phyloP scores from a whole-genome alignment of 2,329 filamentous ascomycete genomes.

The Arthrinium phaeospermum region DNA sequence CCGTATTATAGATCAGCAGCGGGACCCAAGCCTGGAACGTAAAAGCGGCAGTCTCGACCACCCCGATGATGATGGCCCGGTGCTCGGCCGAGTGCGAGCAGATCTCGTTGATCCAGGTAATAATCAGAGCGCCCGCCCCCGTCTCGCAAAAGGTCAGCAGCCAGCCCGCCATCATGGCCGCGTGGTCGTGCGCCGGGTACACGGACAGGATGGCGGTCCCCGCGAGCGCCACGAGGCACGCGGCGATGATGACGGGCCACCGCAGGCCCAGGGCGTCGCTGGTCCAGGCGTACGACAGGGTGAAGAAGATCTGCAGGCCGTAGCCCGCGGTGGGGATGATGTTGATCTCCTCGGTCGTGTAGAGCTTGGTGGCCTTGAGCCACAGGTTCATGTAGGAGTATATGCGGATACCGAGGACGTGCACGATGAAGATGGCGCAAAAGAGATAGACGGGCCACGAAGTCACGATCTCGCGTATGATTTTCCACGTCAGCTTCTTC shows the following conservation, averaged over 20 bases:
- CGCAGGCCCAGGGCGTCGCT: slow-evolving; percentile 56
- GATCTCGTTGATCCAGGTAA: slow-evolving; percentile 55
- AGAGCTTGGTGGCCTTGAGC: slow-evolving; percentile 41
- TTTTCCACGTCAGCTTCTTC: slow-evolving; percentile 37
- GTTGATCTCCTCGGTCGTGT: slow-evolving; percentile 52
- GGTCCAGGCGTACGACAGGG: slow-evolving; percentile 58
- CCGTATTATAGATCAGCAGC: slow-evolving; percentile 42
- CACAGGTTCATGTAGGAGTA: slow-evolving; percentile 44
- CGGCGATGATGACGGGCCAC: slow-evolving; percentile 60
- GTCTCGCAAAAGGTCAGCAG: slow-evolving; percentile 44
- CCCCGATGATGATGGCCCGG: slow-evolving; percentile 53
- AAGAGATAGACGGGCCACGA: slow-evolving; percentile 42
- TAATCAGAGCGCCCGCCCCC: slow-evolving; percentile 42
- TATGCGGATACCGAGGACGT: slow-evolving; percentile 43
- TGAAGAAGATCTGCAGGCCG: slow-evolving; percentile 50
- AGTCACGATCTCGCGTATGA: slow-evolving; percentile 36
- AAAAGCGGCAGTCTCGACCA: slow-evolving; percentile 53
- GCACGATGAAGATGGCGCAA: slow-evolving; percentile 39
- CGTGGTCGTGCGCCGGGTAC: slow-evolving; percentile 40
- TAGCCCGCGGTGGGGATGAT: slow-evolving; percentile 53
- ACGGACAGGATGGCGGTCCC: slow-evolving; percentile 43
- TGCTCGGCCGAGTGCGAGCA: slow-evolving; percentile 53
- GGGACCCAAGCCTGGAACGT: slow-evolving; percentile 52
- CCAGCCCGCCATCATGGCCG: slow-evolving; percentile 44
- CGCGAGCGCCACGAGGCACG: slow-evolving; percentile 44